Evolutionary conservation across 768 basidiomycete species (phyloP).

Genomic region (Serendipita indica): DNA sequence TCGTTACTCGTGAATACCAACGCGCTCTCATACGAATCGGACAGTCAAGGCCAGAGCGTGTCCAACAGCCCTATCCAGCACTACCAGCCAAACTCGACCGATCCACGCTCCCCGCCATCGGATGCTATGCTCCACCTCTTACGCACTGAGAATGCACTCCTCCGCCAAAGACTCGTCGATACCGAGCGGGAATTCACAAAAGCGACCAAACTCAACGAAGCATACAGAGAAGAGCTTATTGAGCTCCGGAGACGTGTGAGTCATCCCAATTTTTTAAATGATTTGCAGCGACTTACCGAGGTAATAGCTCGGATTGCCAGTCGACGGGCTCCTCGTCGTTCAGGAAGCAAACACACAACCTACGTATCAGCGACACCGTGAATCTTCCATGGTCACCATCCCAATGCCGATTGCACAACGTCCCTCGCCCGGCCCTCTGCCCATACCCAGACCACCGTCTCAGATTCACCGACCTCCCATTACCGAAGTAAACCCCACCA

Average conservation of each 20-base stretch:
- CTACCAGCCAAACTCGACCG: slow-evolving; percentile 13
- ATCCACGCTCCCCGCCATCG: slow-evolving; percentile 26
- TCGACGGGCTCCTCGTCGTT: slow-evolving; percentile 62
- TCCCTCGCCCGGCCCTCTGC: slow-evolving; percentile 33
- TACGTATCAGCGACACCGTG: slow-evolving; percentile 47
- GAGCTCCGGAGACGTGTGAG: slow-evolving; percentile 61
- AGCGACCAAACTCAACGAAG: slow-evolving; percentile 59
- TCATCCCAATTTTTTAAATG: slow-evolving; percentile 14
- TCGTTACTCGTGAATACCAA: slow-evolving; percentile 29
- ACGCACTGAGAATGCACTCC: slow-evolving; percentile 62
- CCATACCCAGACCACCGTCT: slow-evolving; percentile 59
- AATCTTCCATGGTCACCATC: slow-evolving; percentile 20
- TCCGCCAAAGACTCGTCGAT: slow-evolving; percentile 50
- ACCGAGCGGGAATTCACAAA: slow-evolving; percentile 68
- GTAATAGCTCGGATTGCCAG: slow-evolving; percentile 52
- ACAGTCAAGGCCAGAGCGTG: slow-evolving; percentile 23
- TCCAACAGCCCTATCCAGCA: neutral
- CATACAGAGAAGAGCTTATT: slow-evolving; percentile 73
- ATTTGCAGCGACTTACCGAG: slow-evolving; percentile 9
- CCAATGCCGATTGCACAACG: slow-evolving; percentile 19
- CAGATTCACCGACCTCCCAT: slow-evolving; percentile 36
- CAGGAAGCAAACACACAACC: slow-evolving; percentile 56
- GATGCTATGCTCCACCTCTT: slow-evolving; percentile 63
- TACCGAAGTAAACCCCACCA: neutral
- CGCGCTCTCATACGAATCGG: slow-evolving; percentile 15